Evolutionary conservation across 495 filamentous ascomycete genomes (phyloP), one percentile per base, ranked within the genome.

Genomic region (Penicillium steckii): DNA sequence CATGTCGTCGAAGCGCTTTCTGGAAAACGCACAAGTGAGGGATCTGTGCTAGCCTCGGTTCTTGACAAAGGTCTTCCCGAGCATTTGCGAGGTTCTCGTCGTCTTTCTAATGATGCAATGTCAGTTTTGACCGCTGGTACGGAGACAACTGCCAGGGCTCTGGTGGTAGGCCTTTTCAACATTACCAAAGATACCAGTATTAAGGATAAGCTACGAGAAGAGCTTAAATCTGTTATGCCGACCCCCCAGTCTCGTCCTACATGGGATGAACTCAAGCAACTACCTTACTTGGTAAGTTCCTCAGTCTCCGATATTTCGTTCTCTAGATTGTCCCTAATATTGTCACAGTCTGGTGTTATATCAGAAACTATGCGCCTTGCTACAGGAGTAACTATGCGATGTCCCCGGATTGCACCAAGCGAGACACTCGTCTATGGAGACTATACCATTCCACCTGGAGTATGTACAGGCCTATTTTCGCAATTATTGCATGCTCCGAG

Each of bases 101-200:
- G 74, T 2, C 59, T 79, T 0, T 55, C 52, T 30, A 64, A 75
- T 30, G 78, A 81, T 46, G 72, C 64, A 15, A 55, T 67, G 21
- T 49, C 59, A 5, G 29, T 80, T 25, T 51, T 73, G 2, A 62
- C 59, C 24, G 76, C 67, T 4, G 76, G 77, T 0, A 74, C 73
- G 0, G 72, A 72, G 52, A 78, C 76, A 7, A 73, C 74, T 1
- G 58, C 55, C 0, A 26, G 54, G 1, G 40, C 59, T 2, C 33
- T 70, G 24, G 15, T 50, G 0, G 26, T 61, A 9, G 60, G 35
- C 0, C 15, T 48, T 10, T 70, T 12, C 6, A 1, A 35, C n/a
- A 1, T 35, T 3, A 17, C 13, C 12, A 6, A 35, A 35, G 17
- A 35, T 35, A 35, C 3, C 12, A n/a, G n/a, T 2, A 15, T 35